A percentile compares a stretch with the other conserved stretches of the same genome.
Conservation (phyloP, 306 rosid species). For the Cucurbita maxima region DNA sequence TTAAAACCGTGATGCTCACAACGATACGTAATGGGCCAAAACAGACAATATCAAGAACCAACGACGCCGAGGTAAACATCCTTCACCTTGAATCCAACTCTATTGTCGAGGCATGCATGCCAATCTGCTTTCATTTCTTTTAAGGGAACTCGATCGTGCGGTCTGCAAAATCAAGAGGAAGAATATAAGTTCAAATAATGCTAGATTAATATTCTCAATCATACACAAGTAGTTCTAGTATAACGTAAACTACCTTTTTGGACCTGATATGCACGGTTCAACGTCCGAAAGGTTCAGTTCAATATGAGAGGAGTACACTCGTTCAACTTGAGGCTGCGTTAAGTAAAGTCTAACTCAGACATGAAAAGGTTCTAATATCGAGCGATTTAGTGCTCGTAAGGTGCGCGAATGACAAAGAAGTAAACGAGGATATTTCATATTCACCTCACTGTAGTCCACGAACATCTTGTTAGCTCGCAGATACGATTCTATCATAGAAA, state of each 20-base stretch:
- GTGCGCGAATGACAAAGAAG: background rate
- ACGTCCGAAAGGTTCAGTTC: slow-evolving; percentile 70
- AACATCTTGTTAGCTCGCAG: slow-evolving; percentile 81
- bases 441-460: slow-evolving; percentile 80
- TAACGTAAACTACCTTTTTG: slow-evolving; percentile 51
- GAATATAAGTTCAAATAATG: background rate
- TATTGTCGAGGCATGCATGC: slow-evolving; percentile 78
- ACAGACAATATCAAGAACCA: no score
- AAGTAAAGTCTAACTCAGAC: background rate
- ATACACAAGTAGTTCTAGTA: background rate
- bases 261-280: slow-evolving; percentile 89
- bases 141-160: slow-evolving; percentile 90
- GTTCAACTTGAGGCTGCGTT: slow-evolving; percentile 63
- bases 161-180: slow-evolving; percentile 26
- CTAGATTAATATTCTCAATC: background rate
- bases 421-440: background rate
- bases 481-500: slow-evolving; percentile 67
- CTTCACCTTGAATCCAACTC: slow-evolving; percentile 92
- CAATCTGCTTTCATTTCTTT: slow-evolving; percentile 90
- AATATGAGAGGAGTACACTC: slow-evolving; percentile 69
- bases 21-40: no score
- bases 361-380: background rate
- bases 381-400: background rate
- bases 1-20: no score
- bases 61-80: background rate